A percentile compares a stretch with the other conserved stretches of the same genome.
phyloP scores from a whole-genome alignment of 306 rosid genomes.

The Rosa persica region DNA sequence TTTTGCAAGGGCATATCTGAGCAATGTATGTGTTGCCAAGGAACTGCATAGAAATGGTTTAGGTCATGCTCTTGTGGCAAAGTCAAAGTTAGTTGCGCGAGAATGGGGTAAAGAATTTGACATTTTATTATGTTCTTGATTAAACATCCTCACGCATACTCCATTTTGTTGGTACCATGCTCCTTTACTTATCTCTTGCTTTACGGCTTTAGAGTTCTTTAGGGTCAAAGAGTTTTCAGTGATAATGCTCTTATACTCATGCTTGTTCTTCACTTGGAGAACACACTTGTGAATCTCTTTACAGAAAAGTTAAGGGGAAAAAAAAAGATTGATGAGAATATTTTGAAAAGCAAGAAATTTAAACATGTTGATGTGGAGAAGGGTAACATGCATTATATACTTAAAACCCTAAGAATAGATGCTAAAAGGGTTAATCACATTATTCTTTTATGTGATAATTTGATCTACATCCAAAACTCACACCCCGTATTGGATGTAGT shows the following conservation, averaged over 20 bases:
- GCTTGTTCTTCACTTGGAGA: slow-evolving; percentile 5
- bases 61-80: slow-evolving; percentile 67
- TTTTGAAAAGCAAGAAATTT: background rate
- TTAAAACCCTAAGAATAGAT: background rate
- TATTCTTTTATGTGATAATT: background rate
- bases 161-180: background rate
- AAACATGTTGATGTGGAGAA: background rate
- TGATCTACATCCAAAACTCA: too few relatives aligned
- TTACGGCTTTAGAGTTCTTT: background rate
- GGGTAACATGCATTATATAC: background rate
- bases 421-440: background rate
- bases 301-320: background rate
- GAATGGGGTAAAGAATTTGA: slow-evolving; percentile 71
- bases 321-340: background rate
- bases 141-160: background rate
- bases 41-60: slow-evolving; percentile 84
- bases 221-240: background rate
- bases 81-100: slow-evolving; percentile 75
- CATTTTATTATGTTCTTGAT: background rate
- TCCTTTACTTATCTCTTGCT: background rate
- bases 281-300: background rate
- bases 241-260: background rate
- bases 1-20: slow-evolving; percentile 85
- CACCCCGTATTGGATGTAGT: too few relatives aligned
- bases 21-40: slow-evolving; percentile 88